Percentiles rank a stretch among this genome's conserved stretches.
These are phyloP conservation scores for Stentor coeruleus DNA, from an alignment of 73 alveolate genomes.

Conservation along the genomic window DNA sequence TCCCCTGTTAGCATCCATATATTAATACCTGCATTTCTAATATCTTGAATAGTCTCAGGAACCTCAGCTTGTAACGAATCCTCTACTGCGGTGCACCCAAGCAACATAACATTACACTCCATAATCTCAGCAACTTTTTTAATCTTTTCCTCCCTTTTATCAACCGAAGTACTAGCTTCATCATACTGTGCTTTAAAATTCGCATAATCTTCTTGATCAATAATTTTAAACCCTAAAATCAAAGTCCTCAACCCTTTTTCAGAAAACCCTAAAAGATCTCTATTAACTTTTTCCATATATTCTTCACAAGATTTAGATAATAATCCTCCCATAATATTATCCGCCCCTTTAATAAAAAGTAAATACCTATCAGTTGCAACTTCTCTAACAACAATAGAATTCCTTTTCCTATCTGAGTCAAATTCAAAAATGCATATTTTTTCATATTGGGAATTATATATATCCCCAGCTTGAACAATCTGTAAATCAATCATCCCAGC, in stretches of 20 bases:
- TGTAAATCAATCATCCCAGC: slow-evolving; percentile 27
- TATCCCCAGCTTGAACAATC: slow-evolving; percentile 36
- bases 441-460: slow-evolving; percentile 43
- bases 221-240: slow-evolving; percentile 81
- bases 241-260: slow-evolving; percentile 82
- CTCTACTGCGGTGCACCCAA: slow-evolving; percentile 98
- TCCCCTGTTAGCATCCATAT: slow-evolving; percentile 93
- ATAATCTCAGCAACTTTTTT: slow-evolving; percentile 74
- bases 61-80: slow-evolving; percentile 92
- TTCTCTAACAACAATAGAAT: slow-evolving; percentile 84
- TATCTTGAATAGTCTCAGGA: slow-evolving; percentile 91
- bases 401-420: slow-evolving; percentile 89
- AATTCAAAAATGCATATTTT: slow-evolving; percentile 82
- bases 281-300: slow-evolving; percentile 36
- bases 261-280: slow-evolving; percentile 50
- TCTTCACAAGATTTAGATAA: slow-evolving; percentile 33
- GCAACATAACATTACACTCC: slow-evolving; percentile 77
- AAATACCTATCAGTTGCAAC: slow-evolving; percentile 47
- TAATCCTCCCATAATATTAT: slow-evolving; percentile 53
- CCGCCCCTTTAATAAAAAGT: slow-evolving; percentile 72
- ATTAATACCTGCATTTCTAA: slow-evolving; percentile 50
- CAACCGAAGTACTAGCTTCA: slow-evolving; percentile 65
- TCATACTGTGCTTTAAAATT: slow-evolving; percentile 54
- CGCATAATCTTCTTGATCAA: slow-evolving; percentile 75
- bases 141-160: slow-evolving; percentile 62